A percentile compares a stretch with the other conserved stretches of the same genome.
These are phyloP conservation scores for Boletellus emodensis DNA, from an alignment of 768 basidiomycete genomes.

Conservation along the genomic window DNA sequence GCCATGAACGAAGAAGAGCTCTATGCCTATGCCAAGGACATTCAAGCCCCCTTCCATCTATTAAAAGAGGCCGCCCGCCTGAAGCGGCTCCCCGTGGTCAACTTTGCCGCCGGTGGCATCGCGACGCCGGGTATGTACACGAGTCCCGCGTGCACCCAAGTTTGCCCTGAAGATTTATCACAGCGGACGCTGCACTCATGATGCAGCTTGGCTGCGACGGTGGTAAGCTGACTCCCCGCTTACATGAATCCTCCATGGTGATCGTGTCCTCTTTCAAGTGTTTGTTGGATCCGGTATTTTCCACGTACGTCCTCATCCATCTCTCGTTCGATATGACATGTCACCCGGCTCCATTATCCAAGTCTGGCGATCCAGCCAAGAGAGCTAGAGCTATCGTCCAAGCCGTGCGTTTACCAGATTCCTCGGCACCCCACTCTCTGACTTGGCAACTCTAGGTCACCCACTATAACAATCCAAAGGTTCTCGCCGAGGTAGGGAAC, in stretches of 20 bases:
- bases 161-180: constrained; percentile 1
- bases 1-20: constrained; percentile 95
- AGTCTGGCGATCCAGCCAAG: constrained; percentile 93
- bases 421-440: background rate
- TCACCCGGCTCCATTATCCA: constrained; percentile 6
- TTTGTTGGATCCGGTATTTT: constrained; percentile 99
- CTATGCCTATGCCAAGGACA: constrained; percentile 88
- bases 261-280: constrained; percentile 43
- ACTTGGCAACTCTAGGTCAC: constrained; percentile 55
- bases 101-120: constrained; percentile 93
- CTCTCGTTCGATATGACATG: background rate
- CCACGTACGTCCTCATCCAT: constrained; percentile 54
- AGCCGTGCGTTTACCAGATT: constrained; percentile 52
- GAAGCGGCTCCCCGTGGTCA: constrained; percentile 92
- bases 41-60: constrained; percentile 91
- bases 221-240: constrained; percentile 47
- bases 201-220: constrained; percentile 98
- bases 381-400: constrained; percentile 95
- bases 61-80: constrained; percentile 94
- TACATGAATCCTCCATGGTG: background rate
- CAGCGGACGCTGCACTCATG: constrained; percentile 95
- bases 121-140: constrained; percentile 74
- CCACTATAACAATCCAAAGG: constrained; percentile 91
- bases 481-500: constrained; percentile 73
- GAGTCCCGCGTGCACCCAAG: background rate